phyloP scores from a whole-genome alignment of 192 early-diverging fungal species.

The Gigaspora rosea region DNA sequence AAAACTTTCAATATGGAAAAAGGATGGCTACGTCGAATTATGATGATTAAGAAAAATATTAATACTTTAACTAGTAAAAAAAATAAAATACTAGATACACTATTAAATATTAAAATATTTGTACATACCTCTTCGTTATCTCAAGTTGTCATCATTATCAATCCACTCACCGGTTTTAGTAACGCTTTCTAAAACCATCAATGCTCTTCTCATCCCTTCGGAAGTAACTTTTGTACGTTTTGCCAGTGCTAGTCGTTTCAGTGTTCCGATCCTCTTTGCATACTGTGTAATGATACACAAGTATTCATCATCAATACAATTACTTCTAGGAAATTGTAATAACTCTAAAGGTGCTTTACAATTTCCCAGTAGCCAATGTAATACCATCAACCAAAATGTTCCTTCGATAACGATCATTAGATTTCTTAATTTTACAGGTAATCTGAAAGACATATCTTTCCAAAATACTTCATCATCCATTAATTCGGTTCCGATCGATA shows the following conservation, averaged over 20 bases:
- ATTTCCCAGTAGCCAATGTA: slow-evolving; percentile 13
- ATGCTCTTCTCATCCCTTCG: slow-evolving; percentile 13
- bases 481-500: slow-evolving; percentile 15
- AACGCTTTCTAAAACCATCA: not conserved
- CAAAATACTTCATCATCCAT: slow-evolving; percentile 12
- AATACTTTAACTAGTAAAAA: no score
- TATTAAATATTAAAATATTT: no score
- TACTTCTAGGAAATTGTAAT: slow-evolving; percentile 19
- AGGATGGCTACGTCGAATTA: no score
- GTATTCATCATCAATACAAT: slow-evolving; percentile 23
- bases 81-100: no score
- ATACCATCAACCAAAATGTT: slow-evolving; percentile 21
- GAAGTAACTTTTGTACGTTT: not conserved
- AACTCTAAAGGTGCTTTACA: slow-evolving; percentile 8
- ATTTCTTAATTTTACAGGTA: slow-evolving; percentile 3
- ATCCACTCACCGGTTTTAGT: not conserved
- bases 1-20: no score
- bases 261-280: not conserved
- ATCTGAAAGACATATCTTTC: not conserved
- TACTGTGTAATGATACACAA: slow-evolving; percentile 4
- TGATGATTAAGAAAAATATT: no score
- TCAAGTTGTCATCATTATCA: not conserved
- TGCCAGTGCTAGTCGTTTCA: slow-evolving; percentile 6
- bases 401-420: slow-evolving; percentile 17
- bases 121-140: no score